Conservation (phyloP, 2,329 filamentous ascomycete species). For the Colletotrichum sidae region DNA sequence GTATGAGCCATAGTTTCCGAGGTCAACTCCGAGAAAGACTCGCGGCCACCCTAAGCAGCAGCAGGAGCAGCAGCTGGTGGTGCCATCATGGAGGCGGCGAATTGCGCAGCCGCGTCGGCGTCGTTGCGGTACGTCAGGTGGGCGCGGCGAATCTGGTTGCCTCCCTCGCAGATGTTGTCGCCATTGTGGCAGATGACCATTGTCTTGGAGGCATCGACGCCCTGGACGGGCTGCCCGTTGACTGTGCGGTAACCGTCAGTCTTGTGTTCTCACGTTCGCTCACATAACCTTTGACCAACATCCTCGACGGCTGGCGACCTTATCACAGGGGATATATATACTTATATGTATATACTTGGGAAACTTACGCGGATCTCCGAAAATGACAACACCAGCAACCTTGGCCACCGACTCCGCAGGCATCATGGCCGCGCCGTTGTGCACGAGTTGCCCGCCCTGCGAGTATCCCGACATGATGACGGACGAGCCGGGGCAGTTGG, state of each 20-base stretch:
- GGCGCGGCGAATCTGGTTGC: slow-evolving; percentile 41
- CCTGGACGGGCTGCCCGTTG: slow-evolving; percentile 32
- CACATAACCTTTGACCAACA: slow-evolving; percentile 27
- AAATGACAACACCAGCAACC: slow-evolving; percentile 46
- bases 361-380: slow-evolving; percentile 42
- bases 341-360: no score
- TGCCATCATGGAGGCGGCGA: slow-evolving; percentile 31
- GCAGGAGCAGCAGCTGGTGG: neutral
- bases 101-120: slow-evolving; percentile 42
- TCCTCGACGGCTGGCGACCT: slow-evolving; percentile 40
- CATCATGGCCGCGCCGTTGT: slow-evolving; percentile 54
- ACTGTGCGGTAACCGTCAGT: neutral
- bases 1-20: slow-evolving; percentile 11
- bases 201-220: slow-evolving; percentile 21
- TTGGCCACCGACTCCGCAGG: slow-evolving; percentile 48
- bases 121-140: slow-evolving; percentile 46
- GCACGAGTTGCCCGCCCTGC: slow-evolving; percentile 53
- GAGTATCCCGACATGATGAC: slow-evolving; percentile 61
- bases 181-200: slow-evolving; percentile 47
- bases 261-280: neutral
- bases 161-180: slow-evolving; percentile 47
- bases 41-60: neutral
- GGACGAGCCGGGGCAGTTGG: slow-evolving; percentile 56
- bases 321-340: no score
- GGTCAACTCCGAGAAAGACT: slow-evolving; percentile 29